Percentiles rank a stretch among this genome's conserved stretches.
These are phyloP conservation scores for Lichtheimia ornata DNA, from an alignment of 371 early-diverging fungal genomes.

Conservation along the genomic window DNA sequence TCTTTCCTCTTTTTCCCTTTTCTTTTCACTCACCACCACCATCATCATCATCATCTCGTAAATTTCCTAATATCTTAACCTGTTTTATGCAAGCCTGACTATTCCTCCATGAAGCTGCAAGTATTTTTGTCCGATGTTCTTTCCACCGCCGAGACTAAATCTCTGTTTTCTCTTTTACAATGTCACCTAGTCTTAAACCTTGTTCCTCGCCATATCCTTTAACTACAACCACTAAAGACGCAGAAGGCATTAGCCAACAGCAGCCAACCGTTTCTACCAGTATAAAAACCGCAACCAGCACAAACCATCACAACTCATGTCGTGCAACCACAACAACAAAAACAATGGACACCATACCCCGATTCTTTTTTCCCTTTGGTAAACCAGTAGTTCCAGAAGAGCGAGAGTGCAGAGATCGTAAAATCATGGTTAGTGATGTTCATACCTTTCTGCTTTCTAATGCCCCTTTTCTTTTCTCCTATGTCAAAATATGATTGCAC, in stretches of 20 bases:
- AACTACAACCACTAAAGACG: neutral
- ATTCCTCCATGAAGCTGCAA: slow-evolving; percentile 7
- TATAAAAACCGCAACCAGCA: neutral
- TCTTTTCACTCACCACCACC: slow-evolving; percentile 1
- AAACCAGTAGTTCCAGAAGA: slow-evolving; percentile 31
- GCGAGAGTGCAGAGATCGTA: slow-evolving; percentile 24
- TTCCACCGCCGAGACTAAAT: slow-evolving; percentile 1
- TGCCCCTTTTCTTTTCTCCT: neutral
- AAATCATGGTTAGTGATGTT: slow-evolving; percentile 27
- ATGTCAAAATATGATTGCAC: neutral
- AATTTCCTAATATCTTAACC: neutral
- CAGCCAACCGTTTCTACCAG: neutral
- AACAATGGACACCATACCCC: slow-evolving; percentile 26
- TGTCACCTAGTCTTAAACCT: neutral
- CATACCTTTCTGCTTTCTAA: neutral
- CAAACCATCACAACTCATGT: neutral
- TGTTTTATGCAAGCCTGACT: neutral
- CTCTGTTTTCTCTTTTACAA: neutral
- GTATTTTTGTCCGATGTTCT: slow-evolving; percentile 7
- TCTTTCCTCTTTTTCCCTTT: slow-evolving; percentile 1
- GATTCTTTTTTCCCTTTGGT: slow-evolving; percentile 44
- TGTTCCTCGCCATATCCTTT: neutral
- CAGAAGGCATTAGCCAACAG: neutral
- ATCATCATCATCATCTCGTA: neutral
- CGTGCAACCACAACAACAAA: neutral